These are phyloP conservation scores for Candida freyschussii DNA, from an alignment of 1,139 yeast genomes.

Conservation along the genomic window DNA sequence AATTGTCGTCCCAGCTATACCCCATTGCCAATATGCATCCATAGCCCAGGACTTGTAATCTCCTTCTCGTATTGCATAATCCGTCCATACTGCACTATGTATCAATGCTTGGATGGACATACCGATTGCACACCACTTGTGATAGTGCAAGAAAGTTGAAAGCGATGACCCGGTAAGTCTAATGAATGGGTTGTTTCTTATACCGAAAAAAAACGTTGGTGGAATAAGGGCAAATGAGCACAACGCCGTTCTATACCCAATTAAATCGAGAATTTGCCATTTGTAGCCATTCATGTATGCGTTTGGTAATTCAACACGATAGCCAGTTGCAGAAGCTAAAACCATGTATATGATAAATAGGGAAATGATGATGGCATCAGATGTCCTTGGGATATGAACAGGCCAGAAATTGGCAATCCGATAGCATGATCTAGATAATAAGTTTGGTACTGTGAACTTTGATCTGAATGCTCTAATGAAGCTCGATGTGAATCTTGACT, in stretches of 20 bases:
- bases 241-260: slow-evolving; percentile 53
- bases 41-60: slow-evolving; percentile 27
- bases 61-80: slow-evolving; percentile 30
- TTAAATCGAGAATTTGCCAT: slow-evolving; percentile 35
- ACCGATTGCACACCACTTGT: slow-evolving; percentile 39
- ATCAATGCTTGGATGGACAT: slow-evolving; percentile 35
- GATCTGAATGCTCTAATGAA: slow-evolving; percentile 17
- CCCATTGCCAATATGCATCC: slow-evolving; percentile 36
- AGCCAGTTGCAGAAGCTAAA: slow-evolving; percentile 36
- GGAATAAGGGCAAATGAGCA: slow-evolving; percentile 48
- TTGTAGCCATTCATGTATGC: slow-evolving; percentile 38
- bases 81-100: slow-evolving; percentile 50
- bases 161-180: slow-evolving; percentile 45
- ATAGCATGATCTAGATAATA: slow-evolving; percentile 26
- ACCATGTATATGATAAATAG: slow-evolving; percentile 35
- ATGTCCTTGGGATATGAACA: slow-evolving; percentile 45
- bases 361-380: slow-evolving; percentile 37
- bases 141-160: slow-evolving; percentile 43
- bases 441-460: slow-evolving; percentile 34
- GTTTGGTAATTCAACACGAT: slow-evolving; percentile 34
- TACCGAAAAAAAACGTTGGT: slow-evolving; percentile 49
- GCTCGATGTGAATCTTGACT: slow-evolving; percentile 12
- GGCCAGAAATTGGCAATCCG: slow-evolving; percentile 27
- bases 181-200: slow-evolving; percentile 55
- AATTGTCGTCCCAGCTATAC: slow-evolving; percentile 44